These are phyloP conservation scores for Ananas comosus DNA, from an alignment of 176 grass and related monocot species.

Conservation along the genomic window DNA sequence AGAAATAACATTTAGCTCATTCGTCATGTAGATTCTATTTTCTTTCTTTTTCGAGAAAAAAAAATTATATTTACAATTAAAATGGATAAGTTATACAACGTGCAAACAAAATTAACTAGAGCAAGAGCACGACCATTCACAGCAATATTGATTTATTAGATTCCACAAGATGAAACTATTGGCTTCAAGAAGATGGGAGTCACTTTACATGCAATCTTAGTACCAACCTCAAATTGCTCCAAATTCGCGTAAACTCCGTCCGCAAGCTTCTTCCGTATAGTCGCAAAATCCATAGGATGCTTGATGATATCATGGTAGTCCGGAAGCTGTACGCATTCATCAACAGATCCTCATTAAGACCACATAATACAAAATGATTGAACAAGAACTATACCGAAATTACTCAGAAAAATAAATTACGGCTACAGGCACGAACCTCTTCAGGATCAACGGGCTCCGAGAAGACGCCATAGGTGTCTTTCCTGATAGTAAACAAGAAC, in stretches of 20 bases:
- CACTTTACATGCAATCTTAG: background rate
- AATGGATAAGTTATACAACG: no score
- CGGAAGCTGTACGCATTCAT: constrained; percentile 46
- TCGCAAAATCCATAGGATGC: constrained; percentile 95
- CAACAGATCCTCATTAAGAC: background rate
- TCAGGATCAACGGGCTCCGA: constrained; percentile 77
- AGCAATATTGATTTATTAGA: no score
- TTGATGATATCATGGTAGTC: constrained; percentile 95
- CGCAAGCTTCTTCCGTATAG: constrained; percentile 64
- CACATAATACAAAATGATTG: background rate
- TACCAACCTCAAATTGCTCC: constrained; percentile 90
- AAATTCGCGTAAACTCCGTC: constrained; percentile 52
- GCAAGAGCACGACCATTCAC: no score
- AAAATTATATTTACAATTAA: no score
- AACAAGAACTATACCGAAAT: constrained; percentile 5
- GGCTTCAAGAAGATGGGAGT: no score
- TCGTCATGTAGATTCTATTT: no score
- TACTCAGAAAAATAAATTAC: background rate
- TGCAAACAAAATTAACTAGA: no score
- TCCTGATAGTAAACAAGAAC: constrained; percentile 55
- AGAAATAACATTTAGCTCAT: no score
- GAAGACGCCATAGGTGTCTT: constrained; percentile 90
- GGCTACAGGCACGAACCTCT: constrained; percentile 44
- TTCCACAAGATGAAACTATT: no score
- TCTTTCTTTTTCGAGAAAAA: no score